Evolutionary conservation across 1,284 basidiomycete genomes (phyloP), one percentile per base, ranked within the genome.

Genomic region (Rhodotorula sp.): DNA sequence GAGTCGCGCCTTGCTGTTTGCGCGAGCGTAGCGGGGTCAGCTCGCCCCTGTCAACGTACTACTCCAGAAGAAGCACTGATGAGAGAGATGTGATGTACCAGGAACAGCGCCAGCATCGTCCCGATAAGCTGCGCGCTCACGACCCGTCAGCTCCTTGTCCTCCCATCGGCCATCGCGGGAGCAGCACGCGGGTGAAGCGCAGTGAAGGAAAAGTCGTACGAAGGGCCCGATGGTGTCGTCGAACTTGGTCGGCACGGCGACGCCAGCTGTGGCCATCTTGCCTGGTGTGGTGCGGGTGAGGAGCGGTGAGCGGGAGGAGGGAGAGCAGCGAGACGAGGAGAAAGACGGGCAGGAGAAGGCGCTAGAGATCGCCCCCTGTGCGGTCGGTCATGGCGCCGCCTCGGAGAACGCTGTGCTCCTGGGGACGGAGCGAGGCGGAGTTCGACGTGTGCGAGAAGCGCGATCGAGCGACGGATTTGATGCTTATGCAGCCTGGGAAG

Each of bases 1-100:
- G n/a, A 7, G 70, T 71, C 29, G 67, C 29, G 0, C 70, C 70
- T 71, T 71, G 70, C 66, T 71, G 50, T 19, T 8, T 2, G 34
- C 15, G 41, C 13, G 25, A 1, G 34, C 17, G 37, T 10, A 44
- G 21, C 1, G 25, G 7, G 15, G 39, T 32, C 58, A 56, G 55
- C 29, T n/a, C 32, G 25, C 6, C 36, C 2, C 34, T 6, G 25
- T 3, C 12, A n/a, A 2, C 1, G 12, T 22, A 8, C 55, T 21
- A 27, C 12, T 32, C 17, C 21, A 1, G 44, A 12, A 17, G 21
- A 19, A 44, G 44, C 44, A 44, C 44, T n/a, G n/a, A n/a, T n/a
- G 13, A 48, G 12, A 7, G 54, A 22, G 17, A 21, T 3, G 13
- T 3, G 34, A 61, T 64, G 19, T 27, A 63, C 64, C 34, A 71